Percentiles rank a stretch among this genome's conserved stretches.
Conservation (phyloP, 2,329 filamentous ascomycete species). For the Microthyrium microscopicum region DNA sequence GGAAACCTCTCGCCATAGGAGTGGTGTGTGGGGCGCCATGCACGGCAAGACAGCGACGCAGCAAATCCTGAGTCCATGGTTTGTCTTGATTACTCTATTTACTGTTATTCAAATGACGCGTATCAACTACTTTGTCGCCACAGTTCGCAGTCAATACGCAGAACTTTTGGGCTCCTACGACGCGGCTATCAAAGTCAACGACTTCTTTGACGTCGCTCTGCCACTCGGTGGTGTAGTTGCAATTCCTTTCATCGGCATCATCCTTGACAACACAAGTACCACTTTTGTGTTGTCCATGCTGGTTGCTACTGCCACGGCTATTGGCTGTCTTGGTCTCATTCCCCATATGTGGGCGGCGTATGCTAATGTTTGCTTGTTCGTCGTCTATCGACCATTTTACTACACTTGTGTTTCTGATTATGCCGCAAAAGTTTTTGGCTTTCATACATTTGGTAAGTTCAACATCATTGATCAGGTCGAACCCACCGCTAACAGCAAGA, state of each 20-base stretch:
- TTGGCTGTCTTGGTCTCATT: conserved; percentile 62
- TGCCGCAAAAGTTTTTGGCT: conserved; percentile 80
- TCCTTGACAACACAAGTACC: conserved; percentile 65
- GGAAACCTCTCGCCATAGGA: conserved; percentile 50
- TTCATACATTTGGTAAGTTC: conserved; percentile 74
- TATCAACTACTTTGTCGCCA: conserved; percentile 81
- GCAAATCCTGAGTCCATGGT: conserved; percentile 72
- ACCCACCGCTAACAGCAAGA: too few species aligned
- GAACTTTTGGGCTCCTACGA: conserved; percentile 49
- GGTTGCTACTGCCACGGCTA: conserved; percentile 53
- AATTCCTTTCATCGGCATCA: conserved; percentile 67
- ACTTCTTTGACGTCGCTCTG: conserved; percentile 73
- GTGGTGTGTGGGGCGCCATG: conserved; percentile 75
- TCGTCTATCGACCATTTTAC: conserved; percentile 74
- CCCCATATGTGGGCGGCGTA: conserved; percentile 58
- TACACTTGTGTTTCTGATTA: conserved; percentile 87
- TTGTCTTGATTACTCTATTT: conserved; percentile 62
- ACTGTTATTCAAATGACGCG: conserved; percentile 36
- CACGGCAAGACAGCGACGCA: conserved; percentile 53
- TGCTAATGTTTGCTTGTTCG: conserved; percentile 60
- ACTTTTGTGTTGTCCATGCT: conserved; percentile 53
- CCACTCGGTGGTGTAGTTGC: conserved; percentile 71
- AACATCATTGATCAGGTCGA: too few species aligned
- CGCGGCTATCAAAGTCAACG: conserved; percentile 54
- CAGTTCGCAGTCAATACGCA: conserved; percentile 65